Base-by-base conservation (phyloP, 1,139 yeast species). In the Pichia sp. region DNA sequence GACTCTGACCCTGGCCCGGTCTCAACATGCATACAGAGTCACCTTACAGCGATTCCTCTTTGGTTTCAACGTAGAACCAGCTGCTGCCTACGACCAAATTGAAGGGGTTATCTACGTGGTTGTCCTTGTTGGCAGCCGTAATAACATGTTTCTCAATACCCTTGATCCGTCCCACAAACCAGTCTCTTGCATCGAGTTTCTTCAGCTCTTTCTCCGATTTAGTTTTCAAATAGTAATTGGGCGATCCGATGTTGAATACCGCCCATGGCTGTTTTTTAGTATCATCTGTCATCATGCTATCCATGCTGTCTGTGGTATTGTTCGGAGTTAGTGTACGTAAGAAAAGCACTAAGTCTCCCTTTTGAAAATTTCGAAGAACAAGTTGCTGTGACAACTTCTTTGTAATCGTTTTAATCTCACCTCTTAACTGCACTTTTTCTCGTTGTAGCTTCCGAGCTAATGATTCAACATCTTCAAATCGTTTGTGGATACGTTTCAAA, bases 391-490 rank as follows among this genome's bases (percentile, higher is more conserved):
- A 60, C 7, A 65, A 42, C 41, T 67, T 70, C 35, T 63, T 57
- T 32, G 62, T 57, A 30, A 72, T 50, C 46, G 63, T 56, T 45
- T 57, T 53, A 21, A 69, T 40, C 50, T 72, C 74, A 48, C 72
- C 74, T 41, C 74, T 67, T 42, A 73, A 68, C 38, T 64, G 57
- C 51, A 76, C 77, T 49, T 76, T 80, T 51, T 88, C 96, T 55
- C 81, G 81, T 43, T 89, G 85, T 46, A 86, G 70, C 55, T 79
- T 83, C 55, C 93, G 80, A 1, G 97, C 97, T 52, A 88, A 70
- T n/a, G 82, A 79, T 60, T 91, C 97, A 38, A 89, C 94, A 57
- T 89, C 97, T 46, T 76, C 76, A 56, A 91, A 88, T 47, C 98
- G 69, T 55, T 82, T 80, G 26, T 80, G 70, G 3, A 88, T 79